Evolutionary conservation across 441 rosid genomes (phyloP), one percentile per base, ranked within the genome.

Genomic region (Manihot esculenta): DNA sequence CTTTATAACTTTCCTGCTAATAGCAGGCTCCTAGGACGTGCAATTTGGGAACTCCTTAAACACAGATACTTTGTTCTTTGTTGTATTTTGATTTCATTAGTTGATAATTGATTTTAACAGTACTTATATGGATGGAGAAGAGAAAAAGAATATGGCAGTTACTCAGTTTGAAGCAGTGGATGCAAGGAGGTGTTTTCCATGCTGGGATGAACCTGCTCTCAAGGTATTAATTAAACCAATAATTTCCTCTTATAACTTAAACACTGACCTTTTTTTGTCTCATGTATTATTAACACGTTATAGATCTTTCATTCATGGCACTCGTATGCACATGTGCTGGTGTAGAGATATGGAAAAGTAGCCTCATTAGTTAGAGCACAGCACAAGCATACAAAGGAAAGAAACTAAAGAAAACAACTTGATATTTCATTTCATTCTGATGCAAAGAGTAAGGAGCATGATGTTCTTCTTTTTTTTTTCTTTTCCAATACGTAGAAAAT

Each of bases 181-280:
- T 20, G 85, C 85, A 27, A 70, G 88, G 77, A 48, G 80, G 38
- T 80, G 84, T 75, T 80, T 82, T 69, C 88, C 85, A 21, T 84
- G 88, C 77, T 76, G 81, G 85, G 88, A 84, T 44, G 88, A 84
- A 55, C 85, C 88, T 24, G 81, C 85, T 68, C 69, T 76, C 15
- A 84, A 84, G 79, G 87, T 76, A 48, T 10, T 12, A 13, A 26
- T 0, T 41, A 59, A 59, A 49, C 44, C 0, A 23, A 51, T n/a
- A 35, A 23, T 35, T n/a, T 42, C 27, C 12, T n/a, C 47, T 35
- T 2, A 3, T n/a, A 61, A 35, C 8, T 38, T 13, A 38, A 35
- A 38, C 10, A 1, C 1, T 1, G 17, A 21, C 10, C 12, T 1
- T 44, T 42, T n/a, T n/a, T 48, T 18, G 7, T 48, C 3, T 48